Evolutionary conservation across 2,329 filamentous ascomycete species (phyloP), one percentile per base, ranked within the genome.

Genomic region (Clarireedia monteithiana): DNA sequence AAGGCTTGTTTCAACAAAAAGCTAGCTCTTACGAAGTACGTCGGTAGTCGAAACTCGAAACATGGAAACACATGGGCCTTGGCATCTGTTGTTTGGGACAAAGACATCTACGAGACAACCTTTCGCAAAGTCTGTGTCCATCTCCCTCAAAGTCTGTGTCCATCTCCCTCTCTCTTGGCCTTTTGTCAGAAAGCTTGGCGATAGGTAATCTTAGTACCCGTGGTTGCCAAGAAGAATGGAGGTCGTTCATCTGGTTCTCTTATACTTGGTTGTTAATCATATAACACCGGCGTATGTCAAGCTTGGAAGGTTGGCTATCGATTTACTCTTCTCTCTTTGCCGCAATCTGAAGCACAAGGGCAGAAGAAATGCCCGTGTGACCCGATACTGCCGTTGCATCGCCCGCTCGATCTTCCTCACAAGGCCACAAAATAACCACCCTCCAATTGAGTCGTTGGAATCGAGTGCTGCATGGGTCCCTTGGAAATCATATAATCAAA

Each of bases 121-220:
- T 49, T 54, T 42, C n/a, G 34, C 17, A n/a, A 42, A 42, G 34
- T 34, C 44, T 17, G 17, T 53, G 24, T 48, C 27, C 17, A n/a
- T 38, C 30, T 10, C 12, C 30, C 7, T 48, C 30, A 17, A 17
- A 17, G 17, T 17, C 17, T 17, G 17, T 54, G 24, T 48, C 27
- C 17, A n/a, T 2, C 30, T 12, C 14, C 30, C 9, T 48, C 30
- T 26, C 17, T 53, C 36, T 24, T 15, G 20, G 26, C 12, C 20
- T 26, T 53, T 54, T 54, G 52, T 40, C 52, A 49, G 52, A 39
- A 40, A 42, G 34, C 36, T 49, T 49, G 24, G 52, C 52, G 5
- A 54, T 14, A 9, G 48, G 48, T 9, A n/a, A n/a, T n/a, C n/a
- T n/a, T n/a, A 36, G n/a, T 44, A 20, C 5, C 24, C 48, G 20